These are phyloP conservation scores for Penicillium nordicum DNA, from an alignment of 2,329 filamentous ascomycete species.

Conservation along the genomic window DNA sequence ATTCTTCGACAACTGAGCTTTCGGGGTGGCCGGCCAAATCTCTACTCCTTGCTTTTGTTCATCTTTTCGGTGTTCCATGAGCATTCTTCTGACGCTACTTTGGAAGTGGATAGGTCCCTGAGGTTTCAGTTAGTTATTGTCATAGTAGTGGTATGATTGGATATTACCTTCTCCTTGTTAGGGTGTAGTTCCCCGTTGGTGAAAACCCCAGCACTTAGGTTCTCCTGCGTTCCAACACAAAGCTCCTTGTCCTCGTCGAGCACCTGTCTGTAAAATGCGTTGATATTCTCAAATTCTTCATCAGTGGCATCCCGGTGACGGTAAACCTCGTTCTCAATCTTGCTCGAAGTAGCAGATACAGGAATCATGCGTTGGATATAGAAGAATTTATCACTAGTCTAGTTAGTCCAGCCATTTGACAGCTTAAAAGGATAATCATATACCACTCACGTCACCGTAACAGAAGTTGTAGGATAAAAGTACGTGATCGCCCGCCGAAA, in stretches of 20 bases:
- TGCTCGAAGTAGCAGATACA: conserved; percentile 47
- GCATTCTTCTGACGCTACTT: conserved; percentile 45
- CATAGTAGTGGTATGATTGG: rapidly evolving
- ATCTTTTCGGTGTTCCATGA: conserved; percentile 46
- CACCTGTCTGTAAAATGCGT: conserved; percentile 59
- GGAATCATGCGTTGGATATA: conserved; percentile 63
- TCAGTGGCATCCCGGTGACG: conserved; percentile 57
- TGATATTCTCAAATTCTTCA: conserved; percentile 56
- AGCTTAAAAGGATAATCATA: neutral
- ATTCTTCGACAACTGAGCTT: neutral
- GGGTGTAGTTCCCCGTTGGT: conserved; percentile 62
- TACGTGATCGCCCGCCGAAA: conserved; percentile 37
- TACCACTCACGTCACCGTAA: conserved; percentile 31
- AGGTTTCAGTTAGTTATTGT: conserved; percentile 9
- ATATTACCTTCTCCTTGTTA: conserved; percentile 51
- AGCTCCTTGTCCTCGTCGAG: conserved; percentile 62
- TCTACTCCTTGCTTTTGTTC: conserved; percentile 46
- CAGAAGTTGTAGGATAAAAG: conserved; percentile 29
- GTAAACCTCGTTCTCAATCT: conserved; percentile 62
- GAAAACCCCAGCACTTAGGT: conserved; percentile 59
- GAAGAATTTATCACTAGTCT: conserved; percentile 52
- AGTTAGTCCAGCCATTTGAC: neutral
- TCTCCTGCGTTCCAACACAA: conserved; percentile 57
- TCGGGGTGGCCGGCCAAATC: conserved; percentile 49
- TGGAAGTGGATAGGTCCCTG: conserved; percentile 52